Base-by-base conservation (phyloP, 2,329 filamentous ascomycete genomes). In the Dryadomyces quercus-mongolicae region DNA sequence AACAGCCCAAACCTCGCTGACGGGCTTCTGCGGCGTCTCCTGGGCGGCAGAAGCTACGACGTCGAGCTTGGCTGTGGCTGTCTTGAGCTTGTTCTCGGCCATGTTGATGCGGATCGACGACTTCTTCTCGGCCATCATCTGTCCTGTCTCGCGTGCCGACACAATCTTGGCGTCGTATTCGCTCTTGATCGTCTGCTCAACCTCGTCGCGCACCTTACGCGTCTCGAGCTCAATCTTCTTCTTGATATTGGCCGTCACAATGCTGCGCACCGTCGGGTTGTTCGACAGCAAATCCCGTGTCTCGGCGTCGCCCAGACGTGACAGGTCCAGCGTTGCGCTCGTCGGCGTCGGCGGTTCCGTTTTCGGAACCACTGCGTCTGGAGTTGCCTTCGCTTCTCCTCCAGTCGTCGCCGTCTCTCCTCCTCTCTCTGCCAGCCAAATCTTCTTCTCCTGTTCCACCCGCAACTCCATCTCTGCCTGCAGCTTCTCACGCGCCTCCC, bases 1-100 rank as follows among this genome's bases (percentile, higher is more conserved):
- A 53, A 87, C 72, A 59, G 85, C 82, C 87, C 88, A 96, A 0
- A 96, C 91, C 67, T 96, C 90, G 10, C 74, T 80, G 4, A 97
- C 89, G 0, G 90, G 81, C 65, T 82, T 84, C 62, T 92, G 77
- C 0, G 92, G 92, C 0, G 91, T 96, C 49, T 95, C 86, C n/a
- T 76, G 77, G 0, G 86, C 89, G 13, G 92, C 91, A 49, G 82
- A 86, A 63, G 90, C 80, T 3, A 97, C 86, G 1, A 93, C 81
- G 1, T 80, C 78, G 36, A 94, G 71, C 71, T 93, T 94, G 5
- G 85, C 86, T 51, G 76, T 75, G 0, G 83, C 80, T 9, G 72
- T 70, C 58, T 77, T 80, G 49, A 77, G 70, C 64, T 84, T 82
- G 61, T 84, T 87, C 60, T 92, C 85, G 6, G 82, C 74, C 81